Percentiles rank a stretch among this genome's conserved stretches.
These are phyloP conservation scores for Clohesyomyces aquaticus DNA, from an alignment of 495 filamentous ascomycete species.

Conservation along the genomic window DNA sequence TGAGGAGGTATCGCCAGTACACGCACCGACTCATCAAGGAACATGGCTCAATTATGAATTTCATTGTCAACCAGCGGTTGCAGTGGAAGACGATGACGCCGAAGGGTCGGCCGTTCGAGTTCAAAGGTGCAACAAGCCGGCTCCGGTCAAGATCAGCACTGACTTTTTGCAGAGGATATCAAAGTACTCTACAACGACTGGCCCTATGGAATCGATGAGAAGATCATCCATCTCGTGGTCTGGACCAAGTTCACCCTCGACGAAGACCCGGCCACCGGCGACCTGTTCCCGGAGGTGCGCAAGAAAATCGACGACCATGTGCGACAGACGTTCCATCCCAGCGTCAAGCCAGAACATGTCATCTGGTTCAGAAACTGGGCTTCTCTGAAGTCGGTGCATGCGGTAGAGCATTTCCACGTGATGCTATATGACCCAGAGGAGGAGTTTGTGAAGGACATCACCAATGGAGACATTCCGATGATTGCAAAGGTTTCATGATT, in stretches of 20 bases:
- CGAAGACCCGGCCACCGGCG: slow-evolving; percentile 64
- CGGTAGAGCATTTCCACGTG: slow-evolving; percentile 95
- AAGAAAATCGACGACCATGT: slow-evolving; percentile 71
- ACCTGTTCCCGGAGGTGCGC: slow-evolving; percentile 65
- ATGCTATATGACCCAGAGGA: slow-evolving; percentile 78
- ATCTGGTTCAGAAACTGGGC: slow-evolving; percentile 90
- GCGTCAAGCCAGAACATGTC: slow-evolving; percentile 54
- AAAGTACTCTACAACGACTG: slow-evolving; percentile 86
- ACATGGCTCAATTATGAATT: slow-evolving; percentile 74
- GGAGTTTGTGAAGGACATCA: slow-evolving; percentile 71
- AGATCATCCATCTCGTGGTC: slow-evolving; percentile 80
- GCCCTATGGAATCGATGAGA: slow-evolving; percentile 79
- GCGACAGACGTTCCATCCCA: slow-evolving; percentile 59
- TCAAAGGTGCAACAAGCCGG: slow-evolving; percentile 48
- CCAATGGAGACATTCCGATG: slow-evolving; percentile 70
- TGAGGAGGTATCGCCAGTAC: slow-evolving; percentile 72
- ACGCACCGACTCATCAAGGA: slow-evolving; percentile 62
- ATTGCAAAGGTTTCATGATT: slow-evolving; percentile 18
- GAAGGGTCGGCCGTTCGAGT: slow-evolving; percentile 54
- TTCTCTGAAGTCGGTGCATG: slow-evolving; percentile 75
- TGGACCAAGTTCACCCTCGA: slow-evolving; percentile 89
- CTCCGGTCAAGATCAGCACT: not conserved
- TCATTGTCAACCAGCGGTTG: slow-evolving; percentile 68
- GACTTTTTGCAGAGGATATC: slow-evolving; percentile 61
- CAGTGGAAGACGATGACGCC: slow-evolving; percentile 61